A percentile compares a stretch with the other conserved stretches of the same genome.
Evolutionary conservation across 768 basidiomycete species (phyloP).

Genomic region (Megacollybia marginata): DNA sequence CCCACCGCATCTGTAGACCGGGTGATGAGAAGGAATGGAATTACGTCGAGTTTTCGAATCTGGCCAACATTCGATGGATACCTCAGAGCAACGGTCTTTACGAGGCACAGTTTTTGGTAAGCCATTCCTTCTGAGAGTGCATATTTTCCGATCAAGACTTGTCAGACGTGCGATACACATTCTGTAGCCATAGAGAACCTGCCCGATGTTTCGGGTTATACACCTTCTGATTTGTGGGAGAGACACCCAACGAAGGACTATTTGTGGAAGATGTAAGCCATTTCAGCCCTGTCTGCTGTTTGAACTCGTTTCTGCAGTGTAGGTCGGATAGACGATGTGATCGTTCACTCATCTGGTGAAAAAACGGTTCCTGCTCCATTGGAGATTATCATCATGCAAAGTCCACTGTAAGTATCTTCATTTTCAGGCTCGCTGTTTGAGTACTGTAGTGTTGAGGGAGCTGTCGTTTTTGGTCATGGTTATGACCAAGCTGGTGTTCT

Average conservation of each 20-base stretch:
- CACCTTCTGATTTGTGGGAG: constrained; percentile 21
- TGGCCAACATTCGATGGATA: constrained; percentile 1
- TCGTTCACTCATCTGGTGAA: constrained; percentile 20
- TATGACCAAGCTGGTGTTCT: constrained; percentile 26
- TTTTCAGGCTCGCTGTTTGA: not conserved
- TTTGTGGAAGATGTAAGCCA: constrained; percentile 20
- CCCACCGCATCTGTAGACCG: not conserved
- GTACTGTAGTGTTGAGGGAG: constrained; percentile 16
- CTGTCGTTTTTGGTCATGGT: constrained; percentile 36
- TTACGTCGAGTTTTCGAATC: not conserved
- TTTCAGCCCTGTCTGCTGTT: not conserved
- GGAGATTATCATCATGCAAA: constrained; percentile 12
- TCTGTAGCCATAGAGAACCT: constrained; percentile 21
- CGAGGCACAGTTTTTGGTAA: constrained; percentile 3
- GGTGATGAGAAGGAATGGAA: not conserved
- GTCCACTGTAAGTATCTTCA: constrained; percentile 6
- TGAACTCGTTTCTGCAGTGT: constrained; percentile 11
- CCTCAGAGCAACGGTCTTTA: constrained; percentile 5
- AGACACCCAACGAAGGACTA: constrained; percentile 23
- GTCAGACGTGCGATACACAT: not conserved
- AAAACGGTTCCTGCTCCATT: constrained; percentile 22
- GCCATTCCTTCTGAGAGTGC: not conserved
- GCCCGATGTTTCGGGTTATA: constrained; percentile 18
- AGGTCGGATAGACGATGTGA: constrained; percentile 22
- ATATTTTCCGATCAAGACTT: not conserved